A percentile compares a stretch with the other conserved stretches of the same genome.
phyloP scores from a whole-genome alignment of 768 basidiomycete genomes.

The Mycena capillaripes region DNA sequence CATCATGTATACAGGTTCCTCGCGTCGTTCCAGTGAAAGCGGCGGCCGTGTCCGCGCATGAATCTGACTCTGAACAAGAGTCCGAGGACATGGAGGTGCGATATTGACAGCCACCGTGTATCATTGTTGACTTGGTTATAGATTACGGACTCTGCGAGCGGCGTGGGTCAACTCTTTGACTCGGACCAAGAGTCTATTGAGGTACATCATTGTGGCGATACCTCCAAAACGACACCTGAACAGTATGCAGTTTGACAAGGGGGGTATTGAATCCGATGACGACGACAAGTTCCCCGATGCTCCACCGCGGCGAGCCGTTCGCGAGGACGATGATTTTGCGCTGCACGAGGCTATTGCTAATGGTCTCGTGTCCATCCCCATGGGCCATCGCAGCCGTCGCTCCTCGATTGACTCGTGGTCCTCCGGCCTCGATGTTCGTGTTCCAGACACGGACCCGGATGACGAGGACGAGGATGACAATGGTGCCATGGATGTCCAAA shows the following conservation, averaged over 20 bases:
- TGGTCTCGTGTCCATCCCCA: neutral
- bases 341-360: conserved; percentile 1
- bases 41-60: neutral
- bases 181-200: neutral
- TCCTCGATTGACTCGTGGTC: conserved; percentile 1
- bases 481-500: neutral
- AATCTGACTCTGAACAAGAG: neutral
- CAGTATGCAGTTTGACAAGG: neutral
- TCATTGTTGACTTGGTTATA: neutral
- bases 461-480: neutral
- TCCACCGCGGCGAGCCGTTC: neutral
- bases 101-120: neutral
- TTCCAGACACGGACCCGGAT: neutral
- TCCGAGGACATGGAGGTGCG: neutral
- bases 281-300: neutral
- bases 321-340: neutral
- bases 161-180: neutral
- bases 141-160: neutral
- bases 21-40: neutral
- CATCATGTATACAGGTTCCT: neutral
- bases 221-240: neutral
- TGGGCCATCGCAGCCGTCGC: neutral
- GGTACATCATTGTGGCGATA: neutral
- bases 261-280: neutral
- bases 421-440: neutral